Conservation (phyloP, 305 asterid genomes). For the Striga hermonthica region DNA sequence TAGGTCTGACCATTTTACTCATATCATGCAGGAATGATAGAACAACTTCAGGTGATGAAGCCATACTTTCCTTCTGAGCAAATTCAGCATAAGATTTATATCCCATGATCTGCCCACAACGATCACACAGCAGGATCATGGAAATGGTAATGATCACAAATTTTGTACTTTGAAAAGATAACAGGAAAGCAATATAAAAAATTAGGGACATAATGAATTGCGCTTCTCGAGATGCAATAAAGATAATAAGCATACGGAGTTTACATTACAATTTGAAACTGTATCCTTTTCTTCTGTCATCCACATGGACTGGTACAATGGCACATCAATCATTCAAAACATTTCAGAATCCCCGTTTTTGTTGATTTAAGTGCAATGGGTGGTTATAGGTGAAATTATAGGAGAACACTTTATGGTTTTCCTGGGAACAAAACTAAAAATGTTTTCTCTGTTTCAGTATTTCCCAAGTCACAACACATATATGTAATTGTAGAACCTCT, state of each 20-base stretch:
- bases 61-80: slow-evolving; percentile 77
- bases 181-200: slow-evolving; percentile 24
- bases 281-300: neutral
- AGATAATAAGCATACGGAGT: slow-evolving; percentile 1
- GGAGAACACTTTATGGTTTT: slow-evolving; percentile 20
- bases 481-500: neutral
- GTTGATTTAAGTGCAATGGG: slow-evolving; percentile 21
- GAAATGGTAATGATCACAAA: slow-evolving; percentile 26
- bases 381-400: slow-evolving; percentile 15
- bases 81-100: slow-evolving; percentile 69
- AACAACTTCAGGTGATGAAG: slow-evolving; percentile 87
- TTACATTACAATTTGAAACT: slow-evolving; percentile 21
- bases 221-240: slow-evolving; percentile 4
- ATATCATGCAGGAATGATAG: slow-evolving; percentile 72
- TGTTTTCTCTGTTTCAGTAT: slow-evolving; percentile 16
- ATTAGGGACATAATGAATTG: slow-evolving; percentile 6
- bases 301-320: neutral
- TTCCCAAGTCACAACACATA: slow-evolving; percentile 16
- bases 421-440: slow-evolving; percentile 23
- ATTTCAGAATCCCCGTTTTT: slow-evolving; percentile 9
- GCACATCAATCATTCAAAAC: slow-evolving; percentile 25
- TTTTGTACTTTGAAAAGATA: slow-evolving; percentile 20
- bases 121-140: slow-evolving; percentile 27
- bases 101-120: slow-evolving; percentile 70
- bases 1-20: slow-evolving; percentile 78